Evolutionary conservation across 2,329 filamentous ascomycete species (phyloP).

Genomic region (Talaromyces verruculosus): DNA sequence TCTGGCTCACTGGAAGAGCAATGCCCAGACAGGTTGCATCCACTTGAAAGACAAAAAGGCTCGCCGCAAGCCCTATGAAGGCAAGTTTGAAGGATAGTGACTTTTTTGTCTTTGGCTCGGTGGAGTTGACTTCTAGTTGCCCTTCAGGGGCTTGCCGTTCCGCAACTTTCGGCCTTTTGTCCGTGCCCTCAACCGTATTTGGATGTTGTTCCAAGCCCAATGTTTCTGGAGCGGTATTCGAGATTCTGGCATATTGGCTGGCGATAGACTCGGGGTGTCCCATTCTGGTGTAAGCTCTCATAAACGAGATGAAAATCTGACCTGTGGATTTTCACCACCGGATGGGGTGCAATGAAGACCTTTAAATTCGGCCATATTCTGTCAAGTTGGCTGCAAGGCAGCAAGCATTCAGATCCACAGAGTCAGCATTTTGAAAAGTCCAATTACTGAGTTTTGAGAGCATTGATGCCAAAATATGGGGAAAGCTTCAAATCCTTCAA

Average conservation of each 20-base stretch:
- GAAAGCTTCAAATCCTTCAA: not conserved
- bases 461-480: not conserved
- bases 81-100: slow-evolving; percentile 6
- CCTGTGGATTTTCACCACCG: not conserved
- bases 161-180: not conserved
- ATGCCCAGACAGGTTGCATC: slow-evolving; percentile 6
- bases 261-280: not conserved
- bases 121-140: not conserved
- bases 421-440: not conserved
- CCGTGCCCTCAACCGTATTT: not conserved
- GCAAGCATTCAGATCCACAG: not conserved
- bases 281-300: not conserved
- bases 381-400: not conserved
- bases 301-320: not conserved
- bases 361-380: not conserved
- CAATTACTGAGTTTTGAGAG: not conserved
- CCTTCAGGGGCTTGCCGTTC: not conserved
- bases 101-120: not conserved
- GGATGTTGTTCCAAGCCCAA: not conserved
- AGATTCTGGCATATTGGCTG: not conserved
- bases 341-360: not conserved
- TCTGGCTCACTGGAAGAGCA: slow-evolving; percentile 1
- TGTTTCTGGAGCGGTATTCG: not conserved
- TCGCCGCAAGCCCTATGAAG: slow-evolving; percentile 7
- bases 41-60: not conserved